Percentiles rank a stretch among this genome's conserved stretches.
Evolutionary conservation across 139 green algal genomes (phyloP).

Genomic region (Astrephomene gubernaculifera): DNA sequence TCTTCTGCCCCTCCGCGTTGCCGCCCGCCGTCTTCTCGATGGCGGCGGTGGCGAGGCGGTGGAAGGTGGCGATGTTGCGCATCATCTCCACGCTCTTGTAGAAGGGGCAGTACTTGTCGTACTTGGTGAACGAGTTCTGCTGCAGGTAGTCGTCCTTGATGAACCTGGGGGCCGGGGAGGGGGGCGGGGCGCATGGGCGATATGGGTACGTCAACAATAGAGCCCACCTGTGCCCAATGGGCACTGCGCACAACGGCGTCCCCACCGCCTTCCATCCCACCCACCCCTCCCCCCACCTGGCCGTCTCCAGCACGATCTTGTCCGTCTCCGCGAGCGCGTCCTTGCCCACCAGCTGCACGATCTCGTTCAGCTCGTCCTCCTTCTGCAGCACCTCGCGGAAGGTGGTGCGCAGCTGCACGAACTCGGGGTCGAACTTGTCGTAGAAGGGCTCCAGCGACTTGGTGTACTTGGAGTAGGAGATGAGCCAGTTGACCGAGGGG

Average conservation of each 20-base stretch:
- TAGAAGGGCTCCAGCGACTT: conserved; percentile 98
- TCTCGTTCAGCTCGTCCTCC: conserved; percentile 99
- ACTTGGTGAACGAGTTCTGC: conserved; percentile 98
- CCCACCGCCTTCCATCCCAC: too few relatives aligned
- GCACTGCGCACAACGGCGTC: too few relatives aligned
- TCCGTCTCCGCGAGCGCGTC: conserved; percentile 97
- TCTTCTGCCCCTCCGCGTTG: conserved; percentile 82
- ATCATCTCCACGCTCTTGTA: conserved; percentile 99
- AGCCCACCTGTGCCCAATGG: too few relatives aligned
- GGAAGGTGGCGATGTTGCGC: conserved; percentile 93
- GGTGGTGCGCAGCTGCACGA: conserved; percentile 72
- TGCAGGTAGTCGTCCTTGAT: conserved; percentile 99
- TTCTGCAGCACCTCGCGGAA: conserved; percentile 94
- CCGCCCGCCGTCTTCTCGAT: conserved; percentile 90
- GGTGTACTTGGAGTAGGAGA: conserved; percentile 99
- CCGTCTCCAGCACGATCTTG: conserved; percentile 98
- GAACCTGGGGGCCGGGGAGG: conserved; percentile 60
- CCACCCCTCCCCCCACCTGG: conserved; percentile 62
- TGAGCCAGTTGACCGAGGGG: conserved; percentile 99
- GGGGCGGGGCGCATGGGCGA: too few relatives aligned
- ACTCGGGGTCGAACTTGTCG: conserved; percentile 94
- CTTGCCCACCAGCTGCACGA: conserved; percentile 99
- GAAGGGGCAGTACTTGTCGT: conserved; percentile 95
- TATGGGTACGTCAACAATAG: too few relatives aligned
- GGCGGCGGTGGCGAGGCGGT: conserved; percentile 80